Percentiles rank a stretch among this genome's conserved stretches.
phyloP scores from a whole-genome alignment of 2,329 filamentous ascomycete genomes.

The Pestalotiopsis sp. region DNA sequence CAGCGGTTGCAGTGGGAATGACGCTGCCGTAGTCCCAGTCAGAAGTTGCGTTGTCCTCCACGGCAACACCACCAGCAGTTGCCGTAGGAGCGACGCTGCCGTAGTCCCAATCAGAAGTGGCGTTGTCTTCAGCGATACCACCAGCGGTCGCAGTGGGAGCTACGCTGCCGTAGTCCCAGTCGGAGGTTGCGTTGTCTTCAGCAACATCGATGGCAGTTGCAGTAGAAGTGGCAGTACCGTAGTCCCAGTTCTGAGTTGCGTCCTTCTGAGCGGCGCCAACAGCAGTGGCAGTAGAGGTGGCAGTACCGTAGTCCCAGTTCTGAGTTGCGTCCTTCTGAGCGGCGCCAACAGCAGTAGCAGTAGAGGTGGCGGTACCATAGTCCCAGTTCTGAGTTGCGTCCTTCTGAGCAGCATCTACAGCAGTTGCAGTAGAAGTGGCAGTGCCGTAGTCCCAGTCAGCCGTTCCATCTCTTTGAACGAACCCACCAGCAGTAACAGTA shows the following conservation, averaged over 20 bases:
- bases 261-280: neutral
- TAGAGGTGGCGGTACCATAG: neutral
- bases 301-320: neutral
- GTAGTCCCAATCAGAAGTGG: neutral
- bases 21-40: neutral
- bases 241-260: neutral
- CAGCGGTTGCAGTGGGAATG: too few species aligned
- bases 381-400: neutral
- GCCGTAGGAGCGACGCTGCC: neutral
- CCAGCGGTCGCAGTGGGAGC: neutral
- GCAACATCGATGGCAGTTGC: too few species aligned
- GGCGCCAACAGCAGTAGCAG: neutral
- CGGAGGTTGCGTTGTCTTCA: neutral
- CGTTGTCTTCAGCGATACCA: too few species aligned
- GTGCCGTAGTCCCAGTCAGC: neutral
- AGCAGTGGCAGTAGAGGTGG: neutral
- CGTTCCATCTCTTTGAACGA: too few species aligned
- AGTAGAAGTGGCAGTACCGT: neutral
- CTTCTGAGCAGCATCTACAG: neutral
- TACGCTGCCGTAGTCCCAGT: neutral
- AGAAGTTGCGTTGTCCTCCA: neutral
- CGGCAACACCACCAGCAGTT: neutral
- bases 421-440: neutral
- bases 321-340: neutral
- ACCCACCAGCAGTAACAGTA: too few species aligned